Evolutionary conservation across 805 yeast species (phyloP).

Genomic region (Wickerhamomyces bovis): DNA sequence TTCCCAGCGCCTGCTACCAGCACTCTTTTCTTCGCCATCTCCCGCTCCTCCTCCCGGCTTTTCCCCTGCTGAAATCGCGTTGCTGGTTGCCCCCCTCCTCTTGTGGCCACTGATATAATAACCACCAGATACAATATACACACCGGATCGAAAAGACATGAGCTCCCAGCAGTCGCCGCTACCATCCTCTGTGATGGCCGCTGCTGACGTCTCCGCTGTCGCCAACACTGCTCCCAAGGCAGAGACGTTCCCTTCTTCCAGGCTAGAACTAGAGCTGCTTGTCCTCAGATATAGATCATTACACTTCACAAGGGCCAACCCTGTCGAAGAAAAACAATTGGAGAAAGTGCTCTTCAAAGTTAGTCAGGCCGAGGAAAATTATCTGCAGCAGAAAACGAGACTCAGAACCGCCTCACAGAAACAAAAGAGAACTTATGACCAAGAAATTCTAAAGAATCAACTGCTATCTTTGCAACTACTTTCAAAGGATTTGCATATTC

Average conservation of each 20-base stretch:
- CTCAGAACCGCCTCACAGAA: slow-evolving; percentile 22
- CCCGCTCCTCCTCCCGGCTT: neutral
- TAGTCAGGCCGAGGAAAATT: slow-evolving; percentile 35
- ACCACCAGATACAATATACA: neutral
- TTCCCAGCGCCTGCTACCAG: neutral
- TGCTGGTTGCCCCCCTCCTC: neutral
- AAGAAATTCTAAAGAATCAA: slow-evolving; percentile 48
- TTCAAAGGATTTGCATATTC: slow-evolving; percentile 60
- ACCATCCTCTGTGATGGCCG: neutral
- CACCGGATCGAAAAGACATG: neutral
- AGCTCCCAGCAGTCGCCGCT: neutral
- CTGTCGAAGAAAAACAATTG: slow-evolving; percentile 37
- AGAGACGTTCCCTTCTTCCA: slow-evolving; percentile 6
- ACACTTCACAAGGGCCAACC: slow-evolving; percentile 6
- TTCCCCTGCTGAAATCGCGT: no score
- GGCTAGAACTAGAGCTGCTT: slow-evolving; percentile 14
- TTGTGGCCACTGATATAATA: neutral
- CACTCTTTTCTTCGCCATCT: neutral
- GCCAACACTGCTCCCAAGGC: neutral
- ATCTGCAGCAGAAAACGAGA: slow-evolving; percentile 22
- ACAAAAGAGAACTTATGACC: slow-evolving; percentile 32
- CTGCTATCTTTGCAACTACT: slow-evolving; percentile 57
- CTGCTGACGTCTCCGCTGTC: neutral
- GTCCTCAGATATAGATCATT: slow-evolving; percentile 15
- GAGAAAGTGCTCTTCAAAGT: slow-evolving; percentile 35